These are phyloP conservation scores for Hypoxylon sp. DNA, from an alignment of 2,329 filamentous ascomycete genomes.

Conservation along the genomic window DNA sequence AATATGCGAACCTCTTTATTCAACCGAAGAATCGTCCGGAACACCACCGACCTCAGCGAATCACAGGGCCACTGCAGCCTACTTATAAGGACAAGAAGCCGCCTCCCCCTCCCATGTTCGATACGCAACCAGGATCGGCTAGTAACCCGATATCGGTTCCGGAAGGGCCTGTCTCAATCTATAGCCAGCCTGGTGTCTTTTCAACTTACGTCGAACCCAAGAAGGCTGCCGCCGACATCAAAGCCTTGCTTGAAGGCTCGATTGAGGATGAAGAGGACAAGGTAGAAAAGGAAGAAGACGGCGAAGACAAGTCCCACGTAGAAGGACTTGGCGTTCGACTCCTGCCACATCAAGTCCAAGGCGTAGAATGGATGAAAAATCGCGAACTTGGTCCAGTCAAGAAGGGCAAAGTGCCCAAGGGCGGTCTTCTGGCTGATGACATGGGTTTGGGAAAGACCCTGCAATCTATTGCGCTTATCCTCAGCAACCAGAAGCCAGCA, in stretches of 20 bases:
- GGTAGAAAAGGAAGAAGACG: constrained; percentile 61
- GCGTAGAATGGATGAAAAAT: constrained; percentile 93
- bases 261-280: constrained; percentile 77
- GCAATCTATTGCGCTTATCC: constrained; percentile 88
- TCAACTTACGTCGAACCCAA: constrained; percentile 75
- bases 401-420: constrained; percentile 84
- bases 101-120: constrained; percentile 62
- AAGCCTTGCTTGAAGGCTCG: constrained; percentile 83
- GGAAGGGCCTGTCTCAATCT: constrained; percentile 49
- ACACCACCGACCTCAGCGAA: constrained; percentile 65
- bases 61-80: constrained; percentile 62
- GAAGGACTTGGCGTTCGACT: constrained; percentile 89
- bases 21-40: constrained; percentile 68
- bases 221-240: constrained; percentile 81
- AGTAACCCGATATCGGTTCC: constrained; percentile 50
- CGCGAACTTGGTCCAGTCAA: constrained; percentile 90
- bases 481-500: constrained; percentile 81
- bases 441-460: constrained; percentile 98
- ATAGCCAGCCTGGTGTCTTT: constrained; percentile 58
- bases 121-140: constrained; percentile 53
- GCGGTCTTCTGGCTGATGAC: constrained; percentile 95
- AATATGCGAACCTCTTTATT: constrained; percentile 66
- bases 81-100: constrained; percentile 62
- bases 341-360: constrained; percentile 93
- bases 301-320: constrained; percentile 69